These are phyloP conservation scores for Xeromyces bisporus DNA, from an alignment of 495 filamentous ascomycete species.

Conservation along the genomic window DNA sequence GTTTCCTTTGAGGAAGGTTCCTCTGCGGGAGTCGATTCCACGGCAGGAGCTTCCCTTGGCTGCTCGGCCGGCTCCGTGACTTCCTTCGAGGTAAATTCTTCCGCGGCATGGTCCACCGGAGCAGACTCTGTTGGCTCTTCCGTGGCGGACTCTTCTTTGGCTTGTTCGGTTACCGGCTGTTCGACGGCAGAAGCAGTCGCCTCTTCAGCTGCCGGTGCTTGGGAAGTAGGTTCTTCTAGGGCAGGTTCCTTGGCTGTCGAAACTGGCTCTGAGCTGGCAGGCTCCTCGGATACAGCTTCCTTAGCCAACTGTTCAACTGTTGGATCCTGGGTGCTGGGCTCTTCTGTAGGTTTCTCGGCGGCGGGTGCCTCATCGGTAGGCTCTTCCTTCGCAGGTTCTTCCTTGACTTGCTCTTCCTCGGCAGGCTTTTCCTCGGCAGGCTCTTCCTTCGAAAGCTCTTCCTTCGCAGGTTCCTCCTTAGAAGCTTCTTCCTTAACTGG, in stretches of 20 bases:
- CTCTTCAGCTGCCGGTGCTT: slow-evolving; percentile 1
- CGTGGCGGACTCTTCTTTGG: slow-evolving; percentile 2
- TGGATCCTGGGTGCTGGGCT: slow-evolving; percentile 3
- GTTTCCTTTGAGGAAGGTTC: slow-evolving; percentile 6
- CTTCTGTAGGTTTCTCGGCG: slow-evolving; percentile 4
- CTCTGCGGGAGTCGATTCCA: neutral
- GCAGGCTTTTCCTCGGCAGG: neutral
- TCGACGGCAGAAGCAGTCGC: no score
- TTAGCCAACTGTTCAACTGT: slow-evolving; percentile 1
- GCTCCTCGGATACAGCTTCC: neutral
- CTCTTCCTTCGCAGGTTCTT: slow-evolving; percentile 3
- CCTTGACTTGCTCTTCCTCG: slow-evolving; percentile 1
- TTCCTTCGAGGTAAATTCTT: slow-evolving; percentile 2
- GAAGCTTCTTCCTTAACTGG: neutral
- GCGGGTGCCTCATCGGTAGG: slow-evolving; percentile 1
- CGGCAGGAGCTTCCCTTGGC: neutral
- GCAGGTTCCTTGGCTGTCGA: slow-evolving; percentile 4
- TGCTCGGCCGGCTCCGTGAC: neutral
- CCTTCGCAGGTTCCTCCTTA: slow-evolving; percentile 1
- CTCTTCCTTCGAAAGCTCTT: slow-evolving; percentile 1
- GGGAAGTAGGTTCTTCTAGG: slow-evolving; percentile 5
- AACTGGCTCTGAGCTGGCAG: neutral
- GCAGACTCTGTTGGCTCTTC: neutral
- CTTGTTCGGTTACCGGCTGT: slow-evolving; percentile 1
- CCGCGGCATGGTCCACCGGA: neutral